A percentile compares a stretch with the other conserved stretches of the same genome.
Evolutionary conservation across 495 filamentous ascomycete genomes (phyloP).

Genomic region (Acidomyces sp.): DNA sequence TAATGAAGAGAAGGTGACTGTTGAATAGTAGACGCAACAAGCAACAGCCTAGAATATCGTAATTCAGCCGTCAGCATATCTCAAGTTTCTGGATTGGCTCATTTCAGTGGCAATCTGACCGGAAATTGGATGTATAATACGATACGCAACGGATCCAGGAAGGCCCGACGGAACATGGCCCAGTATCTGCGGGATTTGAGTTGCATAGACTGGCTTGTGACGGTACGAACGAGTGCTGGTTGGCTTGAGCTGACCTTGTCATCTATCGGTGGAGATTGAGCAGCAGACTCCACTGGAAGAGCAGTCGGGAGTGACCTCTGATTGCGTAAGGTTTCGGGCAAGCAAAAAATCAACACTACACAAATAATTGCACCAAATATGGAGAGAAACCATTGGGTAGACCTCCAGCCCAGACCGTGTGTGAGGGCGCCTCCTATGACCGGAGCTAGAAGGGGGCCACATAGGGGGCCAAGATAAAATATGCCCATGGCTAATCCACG

Average conservation of each 20-base stretch:
- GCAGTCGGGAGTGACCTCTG: conserved; percentile 12
- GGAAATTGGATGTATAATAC: conserved; percentile 69
- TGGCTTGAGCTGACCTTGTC: conserved; percentile 7
- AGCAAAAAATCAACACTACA: conserved; percentile 36
- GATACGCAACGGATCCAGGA: conserved; percentile 71
- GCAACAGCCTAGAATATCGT: no score
- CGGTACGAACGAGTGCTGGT: conserved; percentile 40
- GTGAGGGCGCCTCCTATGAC: conserved; percentile 74
- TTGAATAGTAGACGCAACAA: conserved; percentile 68
- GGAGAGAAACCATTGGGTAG: conserved; percentile 75
- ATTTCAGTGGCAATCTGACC: no score
- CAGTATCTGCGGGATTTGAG: conserved; percentile 40
- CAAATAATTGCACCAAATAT: conserved; percentile 49
- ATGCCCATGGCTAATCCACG: conserved; percentile 81
- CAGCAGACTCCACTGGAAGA: conserved; percentile 14
- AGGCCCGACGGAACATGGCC: conserved; percentile 45
- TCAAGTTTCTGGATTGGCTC: no score
- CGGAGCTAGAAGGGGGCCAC: conserved; percentile 71
- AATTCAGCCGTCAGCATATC: no score
- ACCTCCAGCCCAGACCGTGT: conserved; percentile 63
- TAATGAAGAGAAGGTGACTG: conserved; percentile 66
- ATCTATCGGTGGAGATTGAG: neutral
- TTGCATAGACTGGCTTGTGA: conserved; percentile 50
- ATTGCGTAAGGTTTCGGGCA: conserved; percentile 29
- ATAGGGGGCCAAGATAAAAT: conserved; percentile 84